Evolutionary conservation across 2,329 filamentous ascomycete genomes (phyloP), one percentile per base, ranked within the genome.

Genomic region (Pseudopithomyces maydicus): DNA sequence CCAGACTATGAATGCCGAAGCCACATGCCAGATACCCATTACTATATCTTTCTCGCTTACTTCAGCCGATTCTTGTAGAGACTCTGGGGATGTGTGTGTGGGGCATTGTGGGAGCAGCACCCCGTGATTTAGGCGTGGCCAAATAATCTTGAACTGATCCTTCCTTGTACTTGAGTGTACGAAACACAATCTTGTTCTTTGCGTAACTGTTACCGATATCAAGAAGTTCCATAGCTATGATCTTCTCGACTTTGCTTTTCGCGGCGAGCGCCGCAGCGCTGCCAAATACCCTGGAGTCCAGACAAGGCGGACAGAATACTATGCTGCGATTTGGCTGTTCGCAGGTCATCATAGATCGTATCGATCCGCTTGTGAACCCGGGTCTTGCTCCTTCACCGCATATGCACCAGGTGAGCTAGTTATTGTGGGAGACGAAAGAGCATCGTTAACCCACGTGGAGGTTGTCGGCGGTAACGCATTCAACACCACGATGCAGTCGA

Each of bases 401-500:
- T 48, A 65, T 73, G 61, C 76, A 78, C 60, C 76, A 78, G 58
- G 68, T 78, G 29, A n/a, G 29, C 23, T 44, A 17, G 2, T 10
- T 14, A 39, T 2, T 17, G 23, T 20, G 3, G 10, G 3, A 3
- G 1, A 23, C n/a, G 12, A 2, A 26, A 10, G 20, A 22, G 15
- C 32, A 5, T 19, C n/a, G 23, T 33, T 54, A 47, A 15, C 15
- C 2, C n/a, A 36, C 12, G 20, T 19, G 17, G 7, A 51, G 48
- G 56, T 58, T 19, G 52, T 55, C 5, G 56, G 56, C 19, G 56
- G 56, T 60, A 78, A 81, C 63, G 78, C 79, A 2, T 82, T 82
- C 73, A 80, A 81, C 55, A 70, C 74, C 1, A 74, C 79, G 3
- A 81, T 82, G 80, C 63, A 68, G 29, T 59, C 58, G 1, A 55